Conservation (phyloP, 1,284 basidiomycete genomes). For the Sporisorium graminicola region DNA sequence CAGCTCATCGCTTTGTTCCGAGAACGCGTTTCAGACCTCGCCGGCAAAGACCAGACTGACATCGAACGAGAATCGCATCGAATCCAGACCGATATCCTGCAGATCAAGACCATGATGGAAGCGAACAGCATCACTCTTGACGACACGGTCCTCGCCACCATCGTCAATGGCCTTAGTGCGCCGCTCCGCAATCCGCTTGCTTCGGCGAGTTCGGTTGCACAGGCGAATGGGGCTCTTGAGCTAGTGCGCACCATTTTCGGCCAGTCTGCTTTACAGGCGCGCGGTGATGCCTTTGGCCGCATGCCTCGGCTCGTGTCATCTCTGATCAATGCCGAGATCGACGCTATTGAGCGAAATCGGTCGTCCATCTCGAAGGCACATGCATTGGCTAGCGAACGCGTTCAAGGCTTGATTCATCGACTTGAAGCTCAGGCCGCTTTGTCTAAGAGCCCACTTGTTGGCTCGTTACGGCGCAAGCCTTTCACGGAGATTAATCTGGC, state of each 20-base stretch:
- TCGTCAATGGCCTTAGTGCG: constrained; percentile 27
- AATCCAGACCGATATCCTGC: constrained; percentile 13
- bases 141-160: constrained; percentile 35
- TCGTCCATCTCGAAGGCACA: too few relatives aligned
- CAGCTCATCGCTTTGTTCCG: constrained; percentile 29
- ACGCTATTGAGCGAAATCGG: constrained; percentile 1
- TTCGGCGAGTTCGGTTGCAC: background rate
- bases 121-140: constrained; percentile 16
- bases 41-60: background rate
- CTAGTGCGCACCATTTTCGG: constrained; percentile 13
- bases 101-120: constrained; percentile 27
- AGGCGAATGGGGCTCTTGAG: constrained; percentile 1
- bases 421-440: background rate
- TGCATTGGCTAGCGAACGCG: background rate
- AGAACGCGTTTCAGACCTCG: background rate
- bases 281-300: background rate
- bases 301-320: constrained; percentile 12
- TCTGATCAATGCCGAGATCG: constrained; percentile 26
- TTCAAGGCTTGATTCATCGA: background rate
- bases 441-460: background rate
- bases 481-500: constrained; percentile 14
- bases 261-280: background rate
- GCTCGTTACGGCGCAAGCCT: background rate
- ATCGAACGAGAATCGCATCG: constrained; percentile 6
- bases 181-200: constrained; percentile 27